Base-by-base conservation (phyloP, 352 stramenopile species). In the Globisporangium cystogenes region DNA sequence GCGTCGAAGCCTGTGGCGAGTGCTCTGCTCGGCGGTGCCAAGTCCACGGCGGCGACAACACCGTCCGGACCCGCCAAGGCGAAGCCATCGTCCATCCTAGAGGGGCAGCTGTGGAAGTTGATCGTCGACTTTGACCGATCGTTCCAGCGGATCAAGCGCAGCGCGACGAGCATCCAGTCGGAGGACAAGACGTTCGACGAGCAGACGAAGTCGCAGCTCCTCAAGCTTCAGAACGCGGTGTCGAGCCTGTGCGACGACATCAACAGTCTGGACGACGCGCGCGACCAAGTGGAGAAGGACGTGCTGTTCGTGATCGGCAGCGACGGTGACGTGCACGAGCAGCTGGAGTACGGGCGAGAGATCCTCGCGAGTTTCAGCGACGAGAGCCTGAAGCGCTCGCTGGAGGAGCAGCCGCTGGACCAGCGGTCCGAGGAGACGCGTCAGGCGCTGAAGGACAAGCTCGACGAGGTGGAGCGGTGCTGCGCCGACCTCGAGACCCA, bases 291-390 rank as follows among this genome's bases (percentile, higher is more conserved):
- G 43, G 78, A 89, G 35, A 87, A 89, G 44, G 70, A 85, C 36
- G 74, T 86, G 3, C 59, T 89, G 41, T 89, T 84, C 52, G 74
- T 89, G n/a, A 87, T 89, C 53, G 78, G 78, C 51, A 87, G 74
- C 55, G 76, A 89, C 46, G 74, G 75, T 21, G 74, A 89, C 48
- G 72, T 89, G n/a, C 78, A 89, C 51, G 76, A 89, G 33, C 78
- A 89, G 50, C 60, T 89, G 2, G 78, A 87, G 37, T 89, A 86
- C 59, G 64, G 69, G 7, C 74, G 74, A 16, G 78, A 89, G 36
- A 86, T 87, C 55, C 54, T 89, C n/a, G 59, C 63, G 6, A 87
- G 78, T 35, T 87, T 86, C 36, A 76, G 82, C 53, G 73, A 89
- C 24, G 74, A 87, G 45, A 65, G 53, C 33, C 50, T 87, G 0